Base-by-base conservation (phyloP, 129 eudicot genomes). In the Oenanthe sinensis region DNA sequence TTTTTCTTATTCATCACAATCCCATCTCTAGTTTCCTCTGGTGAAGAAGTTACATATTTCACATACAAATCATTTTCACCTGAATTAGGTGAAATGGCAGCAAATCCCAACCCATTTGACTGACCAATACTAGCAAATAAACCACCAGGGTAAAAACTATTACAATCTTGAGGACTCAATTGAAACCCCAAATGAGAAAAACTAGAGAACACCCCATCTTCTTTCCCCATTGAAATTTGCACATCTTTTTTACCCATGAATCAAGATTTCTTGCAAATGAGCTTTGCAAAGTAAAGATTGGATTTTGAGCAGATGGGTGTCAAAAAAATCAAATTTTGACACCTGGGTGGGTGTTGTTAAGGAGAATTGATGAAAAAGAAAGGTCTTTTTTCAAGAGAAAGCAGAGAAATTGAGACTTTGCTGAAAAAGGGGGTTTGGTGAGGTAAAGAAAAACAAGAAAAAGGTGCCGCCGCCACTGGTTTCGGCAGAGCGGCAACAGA, bases 41-140 rank as follows among this genome's bases (percentile, higher is more conserved):
- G 81, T 17, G 86, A 70, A 33, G 95, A 83, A 28, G 42, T 82
- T 33, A 90, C 89, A 85, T 85, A 91, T 48, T 91, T 94, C 19
- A 87, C 83, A 70, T 62, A 83, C 77, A 90, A 82, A 86, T 90
- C 91, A 8, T 88, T 78, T 39, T 80, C 87, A 40, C 83, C 62
- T 0, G 97, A 71, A 77, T 89, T 82, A 19, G 91, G 80, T 52
- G 88, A 77, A 60, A 84, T 80, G 42, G 84, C 86, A 75, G 87
- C 86, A 78, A 89, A 91, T 0, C 90, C 90, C 79, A 88, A 11
- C 91, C 97, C 89, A 91, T 85, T 74, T 85, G 96, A 13, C 91
- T 89, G 96, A 7, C 97, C 90, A 33, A 91, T 90, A 70, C 96
- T 91, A 4, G 98, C 98, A 80, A 91, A 94, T 33, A 94, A 88